Conservation (phyloP, 164 flowering plant genomes). For the Protea cynaroides region DNA sequence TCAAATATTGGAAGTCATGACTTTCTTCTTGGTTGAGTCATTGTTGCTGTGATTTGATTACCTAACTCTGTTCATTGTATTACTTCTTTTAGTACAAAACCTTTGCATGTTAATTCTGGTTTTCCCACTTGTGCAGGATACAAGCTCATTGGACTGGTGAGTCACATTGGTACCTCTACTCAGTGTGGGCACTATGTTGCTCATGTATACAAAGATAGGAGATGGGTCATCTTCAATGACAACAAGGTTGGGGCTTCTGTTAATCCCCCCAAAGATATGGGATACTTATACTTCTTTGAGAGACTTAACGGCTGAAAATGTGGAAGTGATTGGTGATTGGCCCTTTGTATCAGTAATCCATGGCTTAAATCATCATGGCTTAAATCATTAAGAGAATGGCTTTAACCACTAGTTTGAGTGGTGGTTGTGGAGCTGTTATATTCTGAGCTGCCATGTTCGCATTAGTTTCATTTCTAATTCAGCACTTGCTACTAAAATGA, state of each 20-base stretch:
- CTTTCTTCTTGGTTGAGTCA: too few relatives aligned
- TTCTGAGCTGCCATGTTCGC: background rate
- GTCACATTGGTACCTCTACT: conserved; percentile 97
- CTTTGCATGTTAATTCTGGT: background rate
- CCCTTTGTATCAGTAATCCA: background rate
- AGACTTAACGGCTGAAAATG: conserved; percentile 41
- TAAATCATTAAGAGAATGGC: background rate
- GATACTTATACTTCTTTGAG: conserved; percentile 89
- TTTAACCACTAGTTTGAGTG: background rate
- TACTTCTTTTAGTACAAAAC: background rate
- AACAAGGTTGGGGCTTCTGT: conserved; percentile 81
- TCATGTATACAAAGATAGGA: conserved; percentile 79
- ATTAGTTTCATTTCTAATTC: background rate
- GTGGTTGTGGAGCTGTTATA: background rate
- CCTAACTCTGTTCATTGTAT: background rate
- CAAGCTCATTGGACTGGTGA: conserved; percentile 83
- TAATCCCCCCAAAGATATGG: conserved; percentile 95
- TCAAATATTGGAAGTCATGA: too few relatives aligned
- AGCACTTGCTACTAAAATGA: background rate
- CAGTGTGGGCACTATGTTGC: conserved; percentile 99
- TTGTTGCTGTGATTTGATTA: background rate
- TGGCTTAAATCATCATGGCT: background rate
- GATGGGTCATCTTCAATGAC: conserved; percentile 95
- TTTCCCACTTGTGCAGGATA: conserved; percentile 56
- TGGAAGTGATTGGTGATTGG: background rate